Conservation (phyloP, 148 eudicot species). For the Camellia japonica region DNA sequence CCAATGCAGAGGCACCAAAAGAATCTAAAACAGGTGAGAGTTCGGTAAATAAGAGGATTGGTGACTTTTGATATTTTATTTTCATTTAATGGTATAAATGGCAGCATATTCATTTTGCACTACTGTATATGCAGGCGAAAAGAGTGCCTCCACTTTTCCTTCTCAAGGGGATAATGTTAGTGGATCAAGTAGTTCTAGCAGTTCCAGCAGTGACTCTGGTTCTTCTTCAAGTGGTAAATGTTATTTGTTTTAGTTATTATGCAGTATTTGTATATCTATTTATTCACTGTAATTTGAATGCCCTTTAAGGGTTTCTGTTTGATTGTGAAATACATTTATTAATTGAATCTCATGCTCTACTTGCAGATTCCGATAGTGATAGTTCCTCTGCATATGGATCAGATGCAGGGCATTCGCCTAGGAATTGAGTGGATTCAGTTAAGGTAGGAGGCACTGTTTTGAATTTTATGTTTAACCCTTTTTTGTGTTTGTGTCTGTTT, state of each 20-base stretch:
- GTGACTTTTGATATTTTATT: neutral
- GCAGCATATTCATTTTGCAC: neutral
- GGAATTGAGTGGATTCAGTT: conserved; percentile 25
- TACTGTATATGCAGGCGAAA: conserved; percentile 19
- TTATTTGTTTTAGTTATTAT: neutral
- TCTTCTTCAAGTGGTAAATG: conserved; percentile 53
- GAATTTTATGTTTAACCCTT: neutral
- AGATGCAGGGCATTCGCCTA: conserved; percentile 53
- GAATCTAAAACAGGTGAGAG: conserved; percentile 28
- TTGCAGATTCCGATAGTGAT: conserved; percentile 83
- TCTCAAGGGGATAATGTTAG: conserved; percentile 31
- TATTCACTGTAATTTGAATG: neutral
- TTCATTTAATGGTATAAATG: neutral
- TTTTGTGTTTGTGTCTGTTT: neutral
- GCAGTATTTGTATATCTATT: neutral
- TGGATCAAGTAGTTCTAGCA: conserved; percentile 48
- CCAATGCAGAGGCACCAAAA: neutral
- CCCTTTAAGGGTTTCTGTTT: neutral
- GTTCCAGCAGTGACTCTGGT: conserved; percentile 53
- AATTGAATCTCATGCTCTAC: neutral
- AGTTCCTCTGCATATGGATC: conserved; percentile 74
- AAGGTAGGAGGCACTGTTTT: conserved; percentile 25
- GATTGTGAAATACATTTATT: neutral
- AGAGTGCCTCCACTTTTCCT: conserved; percentile 21
- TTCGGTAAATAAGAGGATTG: neutral